These are phyloP conservation scores for Saccharomyces jurei DNA, from an alignment of 805 yeast species.

Conservation along the genomic window DNA sequence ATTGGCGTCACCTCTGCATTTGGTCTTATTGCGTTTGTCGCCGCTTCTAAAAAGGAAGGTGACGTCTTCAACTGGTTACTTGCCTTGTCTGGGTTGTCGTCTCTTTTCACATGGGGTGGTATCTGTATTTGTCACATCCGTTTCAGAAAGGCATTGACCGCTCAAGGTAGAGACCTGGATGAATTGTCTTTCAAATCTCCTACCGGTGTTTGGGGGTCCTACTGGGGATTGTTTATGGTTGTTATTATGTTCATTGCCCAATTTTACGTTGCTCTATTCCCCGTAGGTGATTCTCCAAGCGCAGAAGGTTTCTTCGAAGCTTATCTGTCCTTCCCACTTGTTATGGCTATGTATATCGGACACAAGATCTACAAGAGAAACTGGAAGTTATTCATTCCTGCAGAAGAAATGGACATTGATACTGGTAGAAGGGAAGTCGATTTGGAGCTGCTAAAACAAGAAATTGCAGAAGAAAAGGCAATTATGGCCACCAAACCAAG, in stretches of 20 bases:
- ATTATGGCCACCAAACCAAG: conserved; percentile 37
- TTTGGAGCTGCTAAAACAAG: conserved; percentile 43
- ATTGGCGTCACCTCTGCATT: conserved; percentile 42
- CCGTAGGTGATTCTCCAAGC: conserved; percentile 44
- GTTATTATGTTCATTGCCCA: conserved; percentile 59
- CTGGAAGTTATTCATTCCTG: conserved; percentile 36
- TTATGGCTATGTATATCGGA: conserved; percentile 46
- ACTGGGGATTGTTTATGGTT: conserved; percentile 51
- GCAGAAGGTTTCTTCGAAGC: conserved; percentile 56
- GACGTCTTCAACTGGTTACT: conserved; percentile 57
- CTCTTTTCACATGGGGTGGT: conserved; percentile 56
- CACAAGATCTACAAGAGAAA: conserved; percentile 49
- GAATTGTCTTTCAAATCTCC: conserved; percentile 64
- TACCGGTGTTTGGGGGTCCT: conserved; percentile 61
- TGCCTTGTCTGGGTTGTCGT: conserved; percentile 55
- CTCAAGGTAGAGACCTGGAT: conserved; percentile 59
- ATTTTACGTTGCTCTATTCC: conserved; percentile 77
- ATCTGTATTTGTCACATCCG: conserved; percentile 54
- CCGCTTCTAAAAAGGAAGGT: conserved; percentile 44
- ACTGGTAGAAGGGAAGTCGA: conserved; percentile 56
- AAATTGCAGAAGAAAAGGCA: conserved; percentile 46
- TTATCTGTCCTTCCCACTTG: conserved; percentile 58
- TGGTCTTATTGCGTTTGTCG: conserved; percentile 53
- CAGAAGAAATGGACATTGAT: conserved; percentile 50
- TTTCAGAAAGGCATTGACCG: conserved; percentile 54